Percentiles rank a stretch among this genome's conserved stretches.
Conservation (phyloP, 2,329 filamentous ascomycete genomes). For the Furcasterigmium sp. region DNA sequence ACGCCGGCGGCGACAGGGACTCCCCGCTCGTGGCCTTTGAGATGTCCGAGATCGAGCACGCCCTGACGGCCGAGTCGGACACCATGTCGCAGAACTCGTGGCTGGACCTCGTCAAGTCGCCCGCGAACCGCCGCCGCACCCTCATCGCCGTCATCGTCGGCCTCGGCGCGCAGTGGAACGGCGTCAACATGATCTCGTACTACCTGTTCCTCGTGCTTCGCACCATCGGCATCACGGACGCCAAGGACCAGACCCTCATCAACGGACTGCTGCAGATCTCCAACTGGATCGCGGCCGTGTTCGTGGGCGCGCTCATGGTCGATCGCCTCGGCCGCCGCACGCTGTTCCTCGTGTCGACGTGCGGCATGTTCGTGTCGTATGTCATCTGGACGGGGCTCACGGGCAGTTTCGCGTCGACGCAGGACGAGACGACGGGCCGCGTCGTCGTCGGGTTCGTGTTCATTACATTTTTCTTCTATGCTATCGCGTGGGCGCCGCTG, state of each 20-base stretch:
- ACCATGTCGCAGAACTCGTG: constrained; percentile 1
- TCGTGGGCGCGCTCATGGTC: constrained; percentile 17
- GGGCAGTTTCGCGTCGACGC: constrained; percentile 13
- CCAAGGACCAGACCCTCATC: constrained; percentile 30
- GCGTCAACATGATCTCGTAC: constrained; percentile 29
- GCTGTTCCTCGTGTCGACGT: constrained; percentile 23
- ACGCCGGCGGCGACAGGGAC: constrained; percentile 24
- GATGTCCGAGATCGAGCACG: constrained; percentile 30
- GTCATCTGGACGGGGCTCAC: constrained; percentile 31
- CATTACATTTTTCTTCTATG: constrained; percentile 29
- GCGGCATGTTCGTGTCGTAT: constrained; percentile 28
- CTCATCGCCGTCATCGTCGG: constrained; percentile 17
- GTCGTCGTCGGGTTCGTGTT: constrained; percentile 30
- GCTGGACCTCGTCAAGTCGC: constrained; percentile 16
- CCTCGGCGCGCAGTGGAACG: constrained; percentile 20
- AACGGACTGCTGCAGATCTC: constrained; percentile 24
- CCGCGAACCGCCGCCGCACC: constrained; percentile 20
- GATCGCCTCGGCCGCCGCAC: constrained; percentile 23
- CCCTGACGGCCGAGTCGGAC: constrained; percentile 7
- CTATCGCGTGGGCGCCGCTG: constrained; percentile 27
- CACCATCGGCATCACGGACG: constrained; percentile 20
- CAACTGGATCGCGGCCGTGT: constrained; percentile 9
- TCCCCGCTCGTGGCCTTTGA: constrained; percentile 33
- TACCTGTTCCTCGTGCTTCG: constrained; percentile 29
- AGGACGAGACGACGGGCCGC: constrained; percentile 14